These are phyloP conservation scores for Aspergillus kassunensis DNA, from an alignment of 495 filamentous ascomycete species.

Conservation along the genomic window DNA sequence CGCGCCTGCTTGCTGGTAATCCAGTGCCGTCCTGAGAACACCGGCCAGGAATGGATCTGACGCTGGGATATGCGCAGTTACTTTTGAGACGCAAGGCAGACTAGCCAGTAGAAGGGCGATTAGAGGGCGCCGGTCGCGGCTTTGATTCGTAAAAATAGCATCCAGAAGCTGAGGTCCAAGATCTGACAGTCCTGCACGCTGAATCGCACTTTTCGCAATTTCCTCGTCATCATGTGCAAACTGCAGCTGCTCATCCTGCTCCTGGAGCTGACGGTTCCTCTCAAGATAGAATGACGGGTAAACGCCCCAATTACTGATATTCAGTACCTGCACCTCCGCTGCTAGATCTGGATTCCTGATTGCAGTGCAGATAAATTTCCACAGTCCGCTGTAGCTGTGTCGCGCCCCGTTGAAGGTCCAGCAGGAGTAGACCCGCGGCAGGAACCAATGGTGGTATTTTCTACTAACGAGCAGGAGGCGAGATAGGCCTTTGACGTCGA, in stretches of 20 bases:
- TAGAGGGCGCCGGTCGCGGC: conserved; percentile 5
- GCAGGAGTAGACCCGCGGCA: neutral
- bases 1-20: neutral
- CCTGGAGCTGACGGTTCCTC: neutral
- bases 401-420: conserved; percentile 6
- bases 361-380: conserved; percentile 4
- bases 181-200: neutral
- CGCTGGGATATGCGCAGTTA: conserved; percentile 7
- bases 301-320: conserved; percentile 9
- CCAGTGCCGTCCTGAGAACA: neutral
- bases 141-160: neutral
- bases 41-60: neutral
- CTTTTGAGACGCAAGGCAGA: neutral
- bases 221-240: neutral
- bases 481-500: neutral
- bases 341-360: neutral
- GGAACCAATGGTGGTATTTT: neutral
- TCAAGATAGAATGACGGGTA: neutral
- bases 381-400: conserved; percentile 1
- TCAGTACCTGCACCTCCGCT: neutral
- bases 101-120: conserved; percentile 4
- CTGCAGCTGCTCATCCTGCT: neutral
- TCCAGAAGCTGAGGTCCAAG: neutral
- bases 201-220: neutral
- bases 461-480: conserved; percentile 6